Evolutionary conservation across 257 asterid genomes (phyloP).

Genomic region (Fraxinus quadrangulata): DNA sequence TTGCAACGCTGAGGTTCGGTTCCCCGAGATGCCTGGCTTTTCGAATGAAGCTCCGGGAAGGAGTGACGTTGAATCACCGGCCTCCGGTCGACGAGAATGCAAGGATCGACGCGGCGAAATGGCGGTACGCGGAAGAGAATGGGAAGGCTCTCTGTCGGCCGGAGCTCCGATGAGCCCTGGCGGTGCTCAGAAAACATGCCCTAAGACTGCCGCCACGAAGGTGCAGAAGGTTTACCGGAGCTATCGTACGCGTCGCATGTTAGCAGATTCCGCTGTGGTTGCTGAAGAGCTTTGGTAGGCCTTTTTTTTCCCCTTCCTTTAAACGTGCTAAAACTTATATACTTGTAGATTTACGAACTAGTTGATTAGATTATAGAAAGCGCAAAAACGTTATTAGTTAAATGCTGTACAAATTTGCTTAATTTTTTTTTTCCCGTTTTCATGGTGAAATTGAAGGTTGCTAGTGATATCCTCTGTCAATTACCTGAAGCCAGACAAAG

Average conservation of each 20-base stretch:
- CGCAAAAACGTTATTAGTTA: background rate
- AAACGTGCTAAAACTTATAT: background rate
- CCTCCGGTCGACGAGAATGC: background rate
- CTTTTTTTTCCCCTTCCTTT: background rate
- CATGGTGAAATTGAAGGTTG: conserved; percentile 64
- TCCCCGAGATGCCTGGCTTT: conserved; percentile 31
- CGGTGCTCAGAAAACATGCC: conserved; percentile 26
- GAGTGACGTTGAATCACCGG: conserved; percentile 21
- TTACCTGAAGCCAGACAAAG: conserved; percentile 74
- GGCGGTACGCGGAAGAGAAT: conserved; percentile 23
- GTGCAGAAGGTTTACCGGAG: conserved; percentile 89
- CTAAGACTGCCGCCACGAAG: conserved; percentile 67
- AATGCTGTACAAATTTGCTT: background rate
- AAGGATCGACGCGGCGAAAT: background rate
- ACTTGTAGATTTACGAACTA: background rate
- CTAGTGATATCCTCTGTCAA: conserved; percentile 85
- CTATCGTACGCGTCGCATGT: conserved; percentile 92
- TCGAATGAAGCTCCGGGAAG: conserved; percentile 21
- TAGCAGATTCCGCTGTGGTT: conserved; percentile 95
- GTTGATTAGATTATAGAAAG: background rate
- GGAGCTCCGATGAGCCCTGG: conserved; percentile 30
- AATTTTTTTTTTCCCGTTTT: background rate
- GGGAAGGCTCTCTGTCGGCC: conserved; percentile 19
- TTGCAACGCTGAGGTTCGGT: conserved; percentile 14
- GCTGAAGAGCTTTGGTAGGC: conserved; percentile 86